Percentiles rank a stretch among this genome's conserved stretches.
Conservation (phyloP, 495 filamentous ascomycete genomes). For the Penicillium tannophilum region DNA sequence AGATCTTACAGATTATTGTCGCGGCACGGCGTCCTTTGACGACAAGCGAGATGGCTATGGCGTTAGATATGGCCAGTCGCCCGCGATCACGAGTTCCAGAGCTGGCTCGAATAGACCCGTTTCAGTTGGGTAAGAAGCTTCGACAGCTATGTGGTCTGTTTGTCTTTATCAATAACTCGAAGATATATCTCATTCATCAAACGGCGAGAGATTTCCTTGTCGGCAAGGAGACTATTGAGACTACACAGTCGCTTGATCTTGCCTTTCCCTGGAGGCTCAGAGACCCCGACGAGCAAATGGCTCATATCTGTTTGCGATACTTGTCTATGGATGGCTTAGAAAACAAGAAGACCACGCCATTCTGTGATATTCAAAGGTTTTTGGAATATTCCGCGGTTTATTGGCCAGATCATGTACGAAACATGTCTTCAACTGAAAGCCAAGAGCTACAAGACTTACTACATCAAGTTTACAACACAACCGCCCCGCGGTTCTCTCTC, state of each 20-base stretch:
- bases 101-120: conserved; percentile 20
- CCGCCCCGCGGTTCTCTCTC: conserved; percentile 5
- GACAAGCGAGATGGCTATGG: conserved; percentile 36
- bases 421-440: conserved; percentile 6
- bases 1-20: conserved; percentile 40
- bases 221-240: conserved; percentile 3
- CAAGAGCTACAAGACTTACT: conserved; percentile 5
- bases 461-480: conserved; percentile 17
- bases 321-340: conserved; percentile 24
- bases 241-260: background rate
- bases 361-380: conserved; percentile 14
- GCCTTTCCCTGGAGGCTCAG: conserved; percentile 14
- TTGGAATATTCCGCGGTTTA: conserved; percentile 28
- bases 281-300: conserved; percentile 21
- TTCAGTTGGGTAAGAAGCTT: conserved; percentile 23
- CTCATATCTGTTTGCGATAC: conserved; percentile 28
- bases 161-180: conserved; percentile 37
- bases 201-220: conserved; percentile 36
- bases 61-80: conserved; percentile 30
- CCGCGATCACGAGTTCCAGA: conserved; percentile 17
- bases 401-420: conserved; percentile 30
- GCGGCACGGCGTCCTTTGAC: conserved; percentile 37
- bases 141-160: conserved; percentile 43
- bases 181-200: conserved; percentile 40
- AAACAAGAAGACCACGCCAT: background rate